These are phyloP conservation scores for Paramecium tetraurelia DNA, from an alignment of 73 alveolate species.

Conservation along the genomic window DNA sequence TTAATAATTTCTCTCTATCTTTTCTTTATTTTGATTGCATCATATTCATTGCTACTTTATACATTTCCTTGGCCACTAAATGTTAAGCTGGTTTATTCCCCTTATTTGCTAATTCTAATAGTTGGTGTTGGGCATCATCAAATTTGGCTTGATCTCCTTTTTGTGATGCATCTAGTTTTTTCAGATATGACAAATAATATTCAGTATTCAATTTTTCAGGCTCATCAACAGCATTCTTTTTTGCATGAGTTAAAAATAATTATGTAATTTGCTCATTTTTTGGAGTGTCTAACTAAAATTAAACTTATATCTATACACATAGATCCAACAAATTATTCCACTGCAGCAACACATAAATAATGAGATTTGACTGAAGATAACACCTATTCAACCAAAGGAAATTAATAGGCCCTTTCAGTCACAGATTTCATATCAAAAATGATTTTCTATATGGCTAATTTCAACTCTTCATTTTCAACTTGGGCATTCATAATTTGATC, in stretches of 20 bases:
- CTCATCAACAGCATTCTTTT: slow-evolving; percentile 30
- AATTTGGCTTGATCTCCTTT: slow-evolving; percentile 48
- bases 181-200: slow-evolving; percentile 5
- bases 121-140: slow-evolving; percentile 6
- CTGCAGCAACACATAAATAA: slow-evolving; percentile 51
- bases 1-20: slow-evolving; percentile 32
- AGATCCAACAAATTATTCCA: slow-evolving; percentile 55
- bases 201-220: slow-evolving; percentile 23
- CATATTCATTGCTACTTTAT: slow-evolving; percentile 61
- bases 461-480: slow-evolving; percentile 46
- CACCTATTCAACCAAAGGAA: slow-evolving; percentile 21
- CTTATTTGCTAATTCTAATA: slow-evolving; percentile 34
- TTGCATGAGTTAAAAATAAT: slow-evolving; percentile 31
- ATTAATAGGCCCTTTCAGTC: slow-evolving; percentile 36
- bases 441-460: neutral
- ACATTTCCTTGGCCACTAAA: slow-evolving; percentile 59
- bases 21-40: slow-evolving; percentile 41
- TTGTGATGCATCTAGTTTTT: slow-evolving; percentile 40
- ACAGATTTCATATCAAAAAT: slow-evolving; percentile 45
- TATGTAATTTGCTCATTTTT: slow-evolving; percentile 50
- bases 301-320: slow-evolving; percentile 17
- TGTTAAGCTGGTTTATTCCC: slow-evolving; percentile 51
- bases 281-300: slow-evolving; percentile 40
- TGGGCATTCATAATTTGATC: slow-evolving; percentile 28
- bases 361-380: slow-evolving; percentile 32